Percentiles rank a stretch among this genome's conserved stretches.
Evolutionary conservation across 2,329 filamentous ascomycete species (phyloP).

Genomic region (Talaromyces sp.): DNA sequence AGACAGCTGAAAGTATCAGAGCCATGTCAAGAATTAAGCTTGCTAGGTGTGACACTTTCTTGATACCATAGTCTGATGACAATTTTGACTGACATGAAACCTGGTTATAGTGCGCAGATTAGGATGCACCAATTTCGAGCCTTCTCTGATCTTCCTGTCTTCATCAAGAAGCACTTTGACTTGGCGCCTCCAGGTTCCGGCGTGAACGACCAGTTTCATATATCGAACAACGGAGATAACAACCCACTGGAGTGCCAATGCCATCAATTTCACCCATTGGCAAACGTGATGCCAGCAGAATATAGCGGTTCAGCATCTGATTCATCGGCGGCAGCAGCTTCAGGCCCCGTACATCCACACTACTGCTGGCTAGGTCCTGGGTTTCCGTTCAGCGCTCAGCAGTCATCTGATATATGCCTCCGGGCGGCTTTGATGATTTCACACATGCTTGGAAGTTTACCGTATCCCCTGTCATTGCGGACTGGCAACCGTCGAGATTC

Average conservation of each 20-base stretch:
- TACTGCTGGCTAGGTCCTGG: slow-evolving; percentile 25
- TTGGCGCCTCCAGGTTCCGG: slow-evolving; percentile 35
- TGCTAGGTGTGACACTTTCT: slow-evolving; percentile 35
- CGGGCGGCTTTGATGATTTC: slow-evolving; percentile 42
- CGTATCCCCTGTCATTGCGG: slow-evolving; percentile 35
- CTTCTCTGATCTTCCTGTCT: slow-evolving; percentile 48
- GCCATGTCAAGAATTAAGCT: slow-evolving; percentile 46
- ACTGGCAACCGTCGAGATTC: slow-evolving; percentile 21
- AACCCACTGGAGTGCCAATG: slow-evolving; percentile 35
- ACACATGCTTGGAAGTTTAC: slow-evolving; percentile 42
- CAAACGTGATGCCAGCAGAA: slow-evolving; percentile 31
- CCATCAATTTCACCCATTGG: slow-evolving; percentile 32
- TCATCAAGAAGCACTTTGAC: slow-evolving; percentile 48
- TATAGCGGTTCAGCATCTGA: slow-evolving; percentile 35
- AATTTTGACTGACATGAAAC: slow-evolving; percentile 10
- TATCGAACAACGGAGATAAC: slow-evolving; percentile 24
- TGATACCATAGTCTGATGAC: neutral
- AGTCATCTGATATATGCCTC: slow-evolving; percentile 45
- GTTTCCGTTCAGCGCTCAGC: slow-evolving; percentile 43
- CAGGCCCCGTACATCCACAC: slow-evolving; percentile 26
- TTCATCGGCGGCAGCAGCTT: slow-evolving; percentile 34
- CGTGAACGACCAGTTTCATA: slow-evolving; percentile 22
- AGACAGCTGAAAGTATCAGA: slow-evolving; percentile 42
- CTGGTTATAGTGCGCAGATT: slow-evolving; percentile 41
- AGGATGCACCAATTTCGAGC: slow-evolving; percentile 49